Percentiles rank a stretch among this genome's conserved stretches.
Evolutionary conservation across 495 filamentous ascomycete species (phyloP).

Genomic region (Xylaria flabelliformis): DNA sequence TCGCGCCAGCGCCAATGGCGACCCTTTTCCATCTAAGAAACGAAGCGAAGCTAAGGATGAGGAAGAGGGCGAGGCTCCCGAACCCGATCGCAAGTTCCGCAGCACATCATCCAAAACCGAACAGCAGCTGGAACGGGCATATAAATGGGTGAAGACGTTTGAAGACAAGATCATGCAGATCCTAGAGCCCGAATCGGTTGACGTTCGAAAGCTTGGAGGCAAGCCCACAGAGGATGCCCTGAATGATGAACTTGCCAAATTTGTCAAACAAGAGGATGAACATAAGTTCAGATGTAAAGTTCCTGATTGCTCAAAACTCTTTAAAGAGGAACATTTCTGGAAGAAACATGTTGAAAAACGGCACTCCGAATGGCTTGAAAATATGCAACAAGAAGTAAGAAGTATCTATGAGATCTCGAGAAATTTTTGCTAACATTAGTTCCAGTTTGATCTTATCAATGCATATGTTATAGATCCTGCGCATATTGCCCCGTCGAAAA

Average conservation of each 20-base stretch:
- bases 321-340: conserved; percentile 97
- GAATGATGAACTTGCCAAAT: conserved; percentile 83
- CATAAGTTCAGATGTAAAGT: conserved; percentile 96
- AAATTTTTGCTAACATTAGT: conserved; percentile 28
- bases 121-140: conserved; percentile 89
- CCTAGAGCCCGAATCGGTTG: conserved; percentile 85
- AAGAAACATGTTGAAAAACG: conserved; percentile 97
- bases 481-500: conserved; percentile 88
- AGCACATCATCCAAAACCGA: conserved; percentile 76
- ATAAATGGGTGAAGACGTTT: conserved; percentile 99
- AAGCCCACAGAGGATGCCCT: conserved; percentile 84
- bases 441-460: conserved; percentile 85
- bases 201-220: conserved; percentile 87
- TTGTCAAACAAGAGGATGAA: conserved; percentile 96
- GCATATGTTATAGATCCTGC: conserved; percentile 91
- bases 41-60: conserved; percentile 69
- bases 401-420: not conserved
- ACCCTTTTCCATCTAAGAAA: conserved; percentile 82
- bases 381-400: conserved; percentile 81
- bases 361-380: conserved; percentile 85
- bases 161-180: conserved; percentile 95
- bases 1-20: conserved; percentile 76
- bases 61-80: conserved; percentile 67
- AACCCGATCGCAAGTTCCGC: conserved; percentile 67
- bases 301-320: conserved; percentile 92